Percentiles rank a stretch among this genome's conserved stretches.
phyloP scores from a whole-genome alignment of 2,329 filamentous ascomycete genomes.

The Monilinia vaccinii-corymbosi region DNA sequence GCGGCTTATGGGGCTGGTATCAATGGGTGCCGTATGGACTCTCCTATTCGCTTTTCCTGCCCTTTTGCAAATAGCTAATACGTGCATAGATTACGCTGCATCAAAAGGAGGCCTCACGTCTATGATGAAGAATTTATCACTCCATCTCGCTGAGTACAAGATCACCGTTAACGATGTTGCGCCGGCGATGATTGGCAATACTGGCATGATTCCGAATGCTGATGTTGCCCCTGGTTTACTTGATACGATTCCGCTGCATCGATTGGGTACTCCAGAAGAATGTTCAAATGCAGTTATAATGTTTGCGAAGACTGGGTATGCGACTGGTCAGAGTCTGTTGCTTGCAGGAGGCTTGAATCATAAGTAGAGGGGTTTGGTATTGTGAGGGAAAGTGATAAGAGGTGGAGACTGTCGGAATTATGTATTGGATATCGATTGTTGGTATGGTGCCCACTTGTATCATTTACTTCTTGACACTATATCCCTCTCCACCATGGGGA shows the following conservation, averaged over 20 bases:
- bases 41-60: not conserved
- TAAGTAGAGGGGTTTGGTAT: not conserved
- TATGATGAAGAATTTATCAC: slow-evolving; percentile 38
- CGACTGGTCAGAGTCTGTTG: slow-evolving; percentile 38
- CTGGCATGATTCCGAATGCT: slow-evolving; percentile 35
- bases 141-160: slow-evolving; percentile 34
- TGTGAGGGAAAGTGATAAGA: not conserved
- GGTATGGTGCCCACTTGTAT: too few species aligned
- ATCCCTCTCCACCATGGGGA: not conserved
- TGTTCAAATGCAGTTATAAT: slow-evolving; percentile 39
- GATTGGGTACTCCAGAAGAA: slow-evolving; percentile 37
- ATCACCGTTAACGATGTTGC: slow-evolving; percentile 41
- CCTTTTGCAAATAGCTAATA: not conserved
- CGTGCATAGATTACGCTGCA: slow-evolving; percentile 22
- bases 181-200: slow-evolving; percentile 38
- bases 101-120: slow-evolving; percentile 38
- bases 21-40: slow-evolving; percentile 23
- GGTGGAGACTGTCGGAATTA: not conserved
- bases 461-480: not conserved
- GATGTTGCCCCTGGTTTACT: slow-evolving; percentile 21
- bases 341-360: slow-evolving; percentile 33
- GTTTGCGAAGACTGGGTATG: slow-evolving; percentile 38
- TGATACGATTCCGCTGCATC: slow-evolving; percentile 34
- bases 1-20: slow-evolving; percentile 21
- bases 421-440: not conserved